phyloP scores from a whole-genome alignment of 2,329 filamentous ascomycete genomes.

The Ilyonectria robusta region DNA sequence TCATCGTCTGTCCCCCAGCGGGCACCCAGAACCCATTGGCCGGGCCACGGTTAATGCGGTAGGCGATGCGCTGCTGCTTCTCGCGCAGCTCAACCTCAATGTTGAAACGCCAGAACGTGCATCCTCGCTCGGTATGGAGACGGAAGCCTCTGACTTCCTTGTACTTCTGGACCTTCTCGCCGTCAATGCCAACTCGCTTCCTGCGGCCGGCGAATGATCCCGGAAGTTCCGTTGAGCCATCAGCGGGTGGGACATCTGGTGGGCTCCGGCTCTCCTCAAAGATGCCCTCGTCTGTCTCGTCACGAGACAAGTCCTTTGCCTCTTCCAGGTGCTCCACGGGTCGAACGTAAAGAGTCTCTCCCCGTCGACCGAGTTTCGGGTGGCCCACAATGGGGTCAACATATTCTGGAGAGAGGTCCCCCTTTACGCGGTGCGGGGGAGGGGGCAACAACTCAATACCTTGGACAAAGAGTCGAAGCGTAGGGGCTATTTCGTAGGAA shows the following conservation, averaged over 20 bases:
- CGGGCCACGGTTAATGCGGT: slow-evolving; percentile 94
- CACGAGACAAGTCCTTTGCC: slow-evolving; percentile 80
- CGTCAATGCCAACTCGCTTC: slow-evolving; percentile 73
- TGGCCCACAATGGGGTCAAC: slow-evolving; percentile 92
- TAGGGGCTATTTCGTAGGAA: slow-evolving; percentile 84
- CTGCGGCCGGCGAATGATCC: slow-evolving; percentile 68
- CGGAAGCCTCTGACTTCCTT: slow-evolving; percentile 87
- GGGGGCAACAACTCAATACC: slow-evolving; percentile 86
- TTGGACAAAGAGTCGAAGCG: slow-evolving; percentile 87
- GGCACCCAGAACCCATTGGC: slow-evolving; percentile 96
- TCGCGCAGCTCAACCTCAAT: slow-evolving; percentile 89
- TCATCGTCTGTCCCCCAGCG: slow-evolving; percentile 87
- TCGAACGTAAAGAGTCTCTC: slow-evolving; percentile 88
- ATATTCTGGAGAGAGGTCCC: slow-evolving; percentile 82
- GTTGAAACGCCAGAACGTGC: slow-evolving; percentile 98
- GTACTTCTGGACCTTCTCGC: slow-evolving; percentile 85
- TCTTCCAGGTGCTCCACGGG: slow-evolving; percentile 90
- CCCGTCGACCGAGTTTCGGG: slow-evolving; percentile 86
- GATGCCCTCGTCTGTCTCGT: slow-evolving; percentile 86
- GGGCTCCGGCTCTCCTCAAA: slow-evolving; percentile 78
- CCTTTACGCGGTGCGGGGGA: slow-evolving; percentile 77
- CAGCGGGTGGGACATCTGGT: slow-evolving; percentile 60
- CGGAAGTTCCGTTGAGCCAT: slow-evolving; percentile 63
- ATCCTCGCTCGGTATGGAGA: slow-evolving; percentile 86
- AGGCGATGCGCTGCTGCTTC: slow-evolving; percentile 88